Base-by-base conservation (phyloP, 768 basidiomycete genomes). In the Boletus pseudo-olivaceus region DNA sequence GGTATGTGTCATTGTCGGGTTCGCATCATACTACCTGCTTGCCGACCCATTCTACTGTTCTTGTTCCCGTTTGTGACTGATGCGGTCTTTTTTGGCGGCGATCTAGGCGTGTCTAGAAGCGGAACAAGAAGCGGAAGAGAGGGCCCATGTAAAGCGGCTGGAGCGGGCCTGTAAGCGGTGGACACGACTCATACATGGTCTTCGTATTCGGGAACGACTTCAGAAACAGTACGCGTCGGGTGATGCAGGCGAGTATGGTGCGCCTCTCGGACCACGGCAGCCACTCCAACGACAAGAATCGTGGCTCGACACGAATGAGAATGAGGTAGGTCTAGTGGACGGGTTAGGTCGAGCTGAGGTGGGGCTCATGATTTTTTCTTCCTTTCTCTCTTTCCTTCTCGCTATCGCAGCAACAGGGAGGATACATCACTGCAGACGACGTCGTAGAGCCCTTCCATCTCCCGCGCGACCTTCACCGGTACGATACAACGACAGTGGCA, bases 121-220 rank as follows among this genome's bases (percentile, higher is more conserved):
- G 11, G 88, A 91, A 63, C 82, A 84, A 58, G 81, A 83, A 26
- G 87, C 86, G 5, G 83, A 87, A 54, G 85, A 90, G 68, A 91
- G 84, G 62, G 88, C 88, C 43, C 80, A 81, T 23, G 75, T 74
- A 10, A 95, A 93, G 71, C 81, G 79, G 53, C 81, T 89, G 60
- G 93, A 93, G 48, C 82, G 85, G 34, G 87, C 85, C 0, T 71
- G 96, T 58, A 95, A 93, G 69, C 83, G 87, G 20, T 99, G 96
- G 96, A 81, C 77, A 49, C 84, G 87, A 53, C 81, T 99, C 39
- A 78, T 99, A 26, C 88, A 90, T 30, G 97, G 95, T 4, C 78
- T 98, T 43, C 82, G 90, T 34, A 89, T 98, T 55, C 82, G 93
- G 15, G 80, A 89, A 62, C 82, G 93, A 42, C 75, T 98, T 33